These are phyloP conservation scores for Rhodomyrtus psidioides DNA, from an alignment of 441 rosid genomes.

Conservation along the genomic window DNA sequence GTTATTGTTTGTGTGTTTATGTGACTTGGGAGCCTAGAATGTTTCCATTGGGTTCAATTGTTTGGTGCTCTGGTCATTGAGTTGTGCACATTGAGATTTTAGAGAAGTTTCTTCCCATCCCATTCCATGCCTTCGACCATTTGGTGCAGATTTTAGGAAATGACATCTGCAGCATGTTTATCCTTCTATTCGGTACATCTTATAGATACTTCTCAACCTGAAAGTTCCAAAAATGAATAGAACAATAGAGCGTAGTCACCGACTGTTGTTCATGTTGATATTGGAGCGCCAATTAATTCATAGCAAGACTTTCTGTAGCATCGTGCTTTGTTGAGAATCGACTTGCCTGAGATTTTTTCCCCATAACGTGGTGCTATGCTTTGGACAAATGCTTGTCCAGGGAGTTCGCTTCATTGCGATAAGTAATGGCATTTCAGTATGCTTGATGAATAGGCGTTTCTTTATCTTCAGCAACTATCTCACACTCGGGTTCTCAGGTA, in stretches of 20 bases:
- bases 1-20: background rate
- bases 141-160: background rate
- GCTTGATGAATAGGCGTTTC: background rate
- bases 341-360: background rate
- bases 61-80: background rate
- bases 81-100: background rate
- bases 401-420: background rate
- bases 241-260: background rate
- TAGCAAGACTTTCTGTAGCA: background rate
- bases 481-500: constrained; percentile 27
- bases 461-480: background rate
- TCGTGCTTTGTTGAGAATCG: background rate
- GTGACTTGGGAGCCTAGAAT: background rate
- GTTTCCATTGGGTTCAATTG: background rate
- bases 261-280: background rate
- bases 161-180: background rate
- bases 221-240: background rate
- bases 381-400: background rate
- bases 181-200: background rate
- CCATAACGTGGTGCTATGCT: background rate
- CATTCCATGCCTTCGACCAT: background rate
- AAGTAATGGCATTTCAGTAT: background rate
- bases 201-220: background rate
- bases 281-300: background rate
- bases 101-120: background rate